Conservation (phyloP, 139 green algal genomes). For the Coccomyxa sp. region DNA sequence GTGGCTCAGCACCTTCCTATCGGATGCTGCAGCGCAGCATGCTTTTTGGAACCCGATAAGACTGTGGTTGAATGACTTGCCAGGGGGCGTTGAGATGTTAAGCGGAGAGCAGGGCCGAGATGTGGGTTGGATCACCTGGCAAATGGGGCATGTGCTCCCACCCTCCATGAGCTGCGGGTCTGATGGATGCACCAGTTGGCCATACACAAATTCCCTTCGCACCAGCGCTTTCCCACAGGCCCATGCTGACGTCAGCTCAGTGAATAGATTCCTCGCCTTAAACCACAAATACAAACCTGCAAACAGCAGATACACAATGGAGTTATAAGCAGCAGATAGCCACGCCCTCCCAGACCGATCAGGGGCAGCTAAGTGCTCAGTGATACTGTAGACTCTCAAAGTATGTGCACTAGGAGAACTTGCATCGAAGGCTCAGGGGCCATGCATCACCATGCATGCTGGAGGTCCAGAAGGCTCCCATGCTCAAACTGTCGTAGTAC, state of each 20-base stretch:
- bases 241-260: conserved; percentile 22
- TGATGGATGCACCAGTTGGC: conserved; percentile 30
- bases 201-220: conserved; percentile 34
- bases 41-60: background rate
- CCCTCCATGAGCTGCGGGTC: conserved; percentile 37
- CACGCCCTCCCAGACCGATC: background rate
- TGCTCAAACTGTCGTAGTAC: conserved; percentile 30
- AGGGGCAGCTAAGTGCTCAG: background rate
- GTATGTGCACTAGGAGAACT: background rate
- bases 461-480: conserved; percentile 25
- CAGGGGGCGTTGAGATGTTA: background rate
- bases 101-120: background rate
- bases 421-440: background rate
- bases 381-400: background rate
- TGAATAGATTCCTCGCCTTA: conserved; percentile 39
- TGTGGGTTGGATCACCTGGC: conserved; percentile 49
- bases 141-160: conserved; percentile 72
- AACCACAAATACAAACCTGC: conserved; percentile 53
- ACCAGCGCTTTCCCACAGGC: conserved; percentile 26
- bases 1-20: background rate
- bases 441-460: conserved; percentile 23
- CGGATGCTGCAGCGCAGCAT: too few relatives aligned
- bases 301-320: background rate
- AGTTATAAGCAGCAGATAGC: too few relatives aligned
- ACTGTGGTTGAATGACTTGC: background rate